These are phyloP conservation scores for Quercus rubra DNA, from an alignment of 306 rosid species.

Conservation along the genomic window DNA sequence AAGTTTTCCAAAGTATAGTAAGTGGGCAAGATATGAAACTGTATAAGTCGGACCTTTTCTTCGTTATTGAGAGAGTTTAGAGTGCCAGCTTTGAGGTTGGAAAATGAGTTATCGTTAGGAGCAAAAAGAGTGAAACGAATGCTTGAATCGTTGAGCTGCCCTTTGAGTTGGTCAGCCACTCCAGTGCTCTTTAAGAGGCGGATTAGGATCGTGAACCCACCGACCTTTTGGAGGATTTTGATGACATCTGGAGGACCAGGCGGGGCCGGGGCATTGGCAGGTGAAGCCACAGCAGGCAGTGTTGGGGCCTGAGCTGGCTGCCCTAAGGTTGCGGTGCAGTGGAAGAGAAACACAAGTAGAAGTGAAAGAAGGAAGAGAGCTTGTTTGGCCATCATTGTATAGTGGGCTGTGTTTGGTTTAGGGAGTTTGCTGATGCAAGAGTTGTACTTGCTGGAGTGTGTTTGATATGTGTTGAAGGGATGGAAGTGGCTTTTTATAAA, in stretches of 20 bases:
- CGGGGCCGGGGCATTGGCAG: slow-evolving; percentile 31
- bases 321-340: slow-evolving; percentile 21
- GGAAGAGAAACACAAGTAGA: slow-evolving; percentile 27
- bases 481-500: slow-evolving; percentile 30
- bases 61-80: slow-evolving; percentile 50
- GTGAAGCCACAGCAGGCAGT: slow-evolving; percentile 3
- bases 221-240: slow-evolving; percentile 58
- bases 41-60: slow-evolving; percentile 57
- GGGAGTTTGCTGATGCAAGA: background rate
- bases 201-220: slow-evolving; percentile 48
- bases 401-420: background rate
- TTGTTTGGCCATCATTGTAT: slow-evolving; percentile 26
- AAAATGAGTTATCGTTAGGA: slow-evolving; percentile 58
- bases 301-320: slow-evolving; percentile 46
- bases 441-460: background rate
- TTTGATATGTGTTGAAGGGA: slow-evolving; percentile 17
- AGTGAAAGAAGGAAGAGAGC: slow-evolving; percentile 26
- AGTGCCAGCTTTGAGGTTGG: slow-evolving; percentile 60
- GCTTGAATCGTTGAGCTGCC: slow-evolving; percentile 49
- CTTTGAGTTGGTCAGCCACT: slow-evolving; percentile 44
- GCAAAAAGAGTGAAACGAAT: slow-evolving; percentile 58
- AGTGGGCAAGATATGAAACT: slow-evolving; percentile 56
- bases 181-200: slow-evolving; percentile 57
- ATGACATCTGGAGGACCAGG: slow-evolving; percentile 43
- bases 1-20: slow-evolving; percentile 44